Base-by-base conservation (phyloP, 129 eudicot species). In the Chrysanthemum seticuspe region DNA sequence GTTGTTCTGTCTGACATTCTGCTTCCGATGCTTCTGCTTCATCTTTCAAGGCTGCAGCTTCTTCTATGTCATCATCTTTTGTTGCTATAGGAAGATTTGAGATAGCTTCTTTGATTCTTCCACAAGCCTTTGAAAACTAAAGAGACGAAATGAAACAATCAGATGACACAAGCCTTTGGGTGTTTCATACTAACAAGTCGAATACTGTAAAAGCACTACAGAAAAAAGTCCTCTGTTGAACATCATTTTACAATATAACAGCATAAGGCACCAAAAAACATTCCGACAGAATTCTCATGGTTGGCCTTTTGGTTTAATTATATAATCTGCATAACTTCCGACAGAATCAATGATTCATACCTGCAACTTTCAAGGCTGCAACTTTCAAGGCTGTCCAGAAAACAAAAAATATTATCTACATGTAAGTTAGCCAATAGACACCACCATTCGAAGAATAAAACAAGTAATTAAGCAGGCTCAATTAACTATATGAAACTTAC, bases 61-160 rank as follows among this genome's bases (percentile, higher is more conserved):
- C 99, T 82, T 94, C 96, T 13, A 78, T 70, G 78, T 94, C 99
- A 47, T 94, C 97, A 14, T 88, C 88, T 16, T 79, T 67, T 27
- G 93, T 86, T 71, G 97, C 97, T 70, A 85, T 68, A 4, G 99
- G 99, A 80, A 94, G 96, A 76, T 75, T 79, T 60, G 83, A 83
- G 67, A 94, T 87, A 48, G 88, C 74, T 63, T 90, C 97, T 73
- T 94, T 94, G 59, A 94, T 82, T 66, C 86, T 89, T 61, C 93
- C 91, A 65, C 93, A 85, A 62, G 93, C 94, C 87, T 88, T 90
- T 25, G 99, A 94, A 74, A 94, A 94, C 99, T 94, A 72, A 34
- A 74, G 16, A 61, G 68, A 19, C 15, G 4, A 73, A 23, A 78
- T 15, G 2, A 71, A 54, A 64, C 13, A 44, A 29, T 54, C 53